Conservation (phyloP, 371 early-diverging fungal genomes). For the Mortierella polycephala region DNA sequence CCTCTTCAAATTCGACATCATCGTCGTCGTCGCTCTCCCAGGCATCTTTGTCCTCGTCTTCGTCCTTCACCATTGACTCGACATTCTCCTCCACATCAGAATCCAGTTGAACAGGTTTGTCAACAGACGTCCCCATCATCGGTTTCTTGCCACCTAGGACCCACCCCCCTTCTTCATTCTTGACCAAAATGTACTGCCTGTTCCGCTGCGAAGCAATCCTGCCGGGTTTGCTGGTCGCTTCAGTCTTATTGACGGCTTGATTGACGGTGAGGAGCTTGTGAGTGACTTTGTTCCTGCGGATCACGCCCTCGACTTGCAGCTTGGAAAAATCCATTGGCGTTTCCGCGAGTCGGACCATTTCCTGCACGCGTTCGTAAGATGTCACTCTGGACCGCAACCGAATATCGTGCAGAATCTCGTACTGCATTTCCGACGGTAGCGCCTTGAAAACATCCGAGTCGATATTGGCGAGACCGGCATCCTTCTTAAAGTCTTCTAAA, state of each 20-base stretch:
- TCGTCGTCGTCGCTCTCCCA: conserved; percentile 55
- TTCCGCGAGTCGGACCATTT: conserved; percentile 67
- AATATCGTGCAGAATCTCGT: conserved; percentile 90
- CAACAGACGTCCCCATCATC: conserved; percentile 29
- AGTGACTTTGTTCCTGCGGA: conserved; percentile 88
- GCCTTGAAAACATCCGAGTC: conserved; percentile 82
- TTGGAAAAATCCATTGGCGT: conserved; percentile 90
- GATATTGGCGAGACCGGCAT: conserved; percentile 69
- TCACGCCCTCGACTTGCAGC: conserved; percentile 87
- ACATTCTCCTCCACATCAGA: conserved; percentile 34
- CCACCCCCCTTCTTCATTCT: conserved; percentile 89
- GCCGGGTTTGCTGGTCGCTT: conserved; percentile 49
- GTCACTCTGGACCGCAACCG: conserved; percentile 85
- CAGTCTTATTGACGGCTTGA: conserved; percentile 57
- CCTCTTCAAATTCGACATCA: conserved; percentile 56
- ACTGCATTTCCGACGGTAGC: conserved; percentile 88
- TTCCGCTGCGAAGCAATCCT: conserved; percentile 87
- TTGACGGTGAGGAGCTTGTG: conserved; percentile 79
- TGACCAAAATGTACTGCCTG: conserved; percentile 83
- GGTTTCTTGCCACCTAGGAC: conserved; percentile 60
- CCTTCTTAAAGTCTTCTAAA: conserved; percentile 40
- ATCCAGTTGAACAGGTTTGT: conserved; percentile 51
- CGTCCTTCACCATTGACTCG: conserved; percentile 53
- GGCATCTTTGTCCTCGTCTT: conserved; percentile 53
- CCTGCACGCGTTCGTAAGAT: conserved; percentile 77